A percentile compares a stretch with the other conserved stretches of the same genome.
Conservation (phyloP, 2,329 filamentous ascomycete species). For the Fusarium sublunatum region DNA sequence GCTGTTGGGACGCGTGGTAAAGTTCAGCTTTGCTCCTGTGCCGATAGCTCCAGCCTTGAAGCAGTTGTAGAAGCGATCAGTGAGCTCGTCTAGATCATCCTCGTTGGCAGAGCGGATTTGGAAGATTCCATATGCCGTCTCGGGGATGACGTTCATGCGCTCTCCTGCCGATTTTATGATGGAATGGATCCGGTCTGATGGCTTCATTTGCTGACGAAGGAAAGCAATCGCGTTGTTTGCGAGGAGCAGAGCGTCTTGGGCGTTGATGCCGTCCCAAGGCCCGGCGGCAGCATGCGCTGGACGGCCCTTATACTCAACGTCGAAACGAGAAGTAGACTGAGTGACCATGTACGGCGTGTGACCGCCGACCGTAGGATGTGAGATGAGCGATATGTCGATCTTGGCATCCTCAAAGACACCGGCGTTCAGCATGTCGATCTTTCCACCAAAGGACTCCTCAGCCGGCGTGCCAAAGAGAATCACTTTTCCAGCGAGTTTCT, state of each 20-base stretch:
- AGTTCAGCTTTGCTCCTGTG: conserved; percentile 50
- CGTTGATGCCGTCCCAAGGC: conserved; percentile 39
- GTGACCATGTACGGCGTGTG: conserved; percentile 35
- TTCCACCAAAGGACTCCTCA: conserved; percentile 38
- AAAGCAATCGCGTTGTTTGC: conserved; percentile 35
- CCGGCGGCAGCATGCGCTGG: conserved; percentile 34
- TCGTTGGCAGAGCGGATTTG: conserved; percentile 64
- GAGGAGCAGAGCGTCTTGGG: conserved; percentile 37
- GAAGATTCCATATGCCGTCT: conserved; percentile 68
- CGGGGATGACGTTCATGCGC: conserved; percentile 41
- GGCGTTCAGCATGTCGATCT: conserved; percentile 38
- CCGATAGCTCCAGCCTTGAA: conserved; percentile 48
- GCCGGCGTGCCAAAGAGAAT: conserved; percentile 39
- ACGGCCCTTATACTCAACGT: conserved; percentile 28
- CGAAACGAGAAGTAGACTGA: conserved; percentile 33
- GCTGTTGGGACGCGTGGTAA: conserved; percentile 48
- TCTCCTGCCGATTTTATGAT: conserved; percentile 35
- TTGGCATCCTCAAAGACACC: conserved; percentile 34
- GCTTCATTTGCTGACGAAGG: conserved; percentile 37
- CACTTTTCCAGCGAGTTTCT: conserved; percentile 35
- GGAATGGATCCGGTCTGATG: conserved; percentile 35
- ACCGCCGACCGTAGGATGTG: conserved; percentile 21
- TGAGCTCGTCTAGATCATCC: conserved; percentile 37
- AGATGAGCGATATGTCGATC: conserved; percentile 42
- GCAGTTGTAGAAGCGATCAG: conserved; percentile 40